Evolutionary conservation across 768 basidiomycete species (phyloP), one percentile per base, ranked within the genome.

Genomic region (Boletus patriciae): DNA sequence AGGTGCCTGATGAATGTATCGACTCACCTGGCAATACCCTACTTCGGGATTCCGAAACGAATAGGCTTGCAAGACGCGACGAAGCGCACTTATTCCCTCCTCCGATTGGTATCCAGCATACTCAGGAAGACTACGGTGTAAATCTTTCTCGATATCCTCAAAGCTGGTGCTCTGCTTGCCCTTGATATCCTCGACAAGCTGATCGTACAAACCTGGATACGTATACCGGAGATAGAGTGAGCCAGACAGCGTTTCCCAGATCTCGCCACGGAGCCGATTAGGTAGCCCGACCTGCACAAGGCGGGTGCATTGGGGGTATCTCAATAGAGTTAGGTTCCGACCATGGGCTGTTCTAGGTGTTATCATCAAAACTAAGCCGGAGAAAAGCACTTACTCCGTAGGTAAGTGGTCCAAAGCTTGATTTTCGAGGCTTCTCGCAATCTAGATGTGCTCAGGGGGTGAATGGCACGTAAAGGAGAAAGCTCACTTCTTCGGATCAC

Each of bases 61-160:
- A 74, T 97, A 99, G 2, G 96, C 96, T 50, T 94, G 93, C 57
- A 99, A 71, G 2, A 99, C 97, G 43, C 95, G 81, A 57, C 97
- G 79, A 61, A 99, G 76, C 15, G 91, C 86, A 44, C 72, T 75
- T 54, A 98, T 93, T 1, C 97, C 97, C 37, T 91, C 87, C 29
- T 91, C 87, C 10, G 83, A 83, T 68, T 99, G 97, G 70, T 97
- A 99, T 3, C 94, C 97, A 18, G 92, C 87, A 71, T 98, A 99
- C 69, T 99, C 97, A 0, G 97, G 97, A 54, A 99, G 76, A 76
- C 92, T 94, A 36, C 97, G 81, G 72, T 97, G 95, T 27, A 99
- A 74, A 71, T 99, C 97, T 72, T 99, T 99, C 77, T 98, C 97
- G 42, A 99, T 99, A 69, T 99, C 97, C 68, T 99, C 97, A 1